Evolutionary conservation across 192 early-diverging fungal genomes (phyloP), one percentile per base, ranked within the genome.

Genomic region (Coemansia sp.): DNA sequence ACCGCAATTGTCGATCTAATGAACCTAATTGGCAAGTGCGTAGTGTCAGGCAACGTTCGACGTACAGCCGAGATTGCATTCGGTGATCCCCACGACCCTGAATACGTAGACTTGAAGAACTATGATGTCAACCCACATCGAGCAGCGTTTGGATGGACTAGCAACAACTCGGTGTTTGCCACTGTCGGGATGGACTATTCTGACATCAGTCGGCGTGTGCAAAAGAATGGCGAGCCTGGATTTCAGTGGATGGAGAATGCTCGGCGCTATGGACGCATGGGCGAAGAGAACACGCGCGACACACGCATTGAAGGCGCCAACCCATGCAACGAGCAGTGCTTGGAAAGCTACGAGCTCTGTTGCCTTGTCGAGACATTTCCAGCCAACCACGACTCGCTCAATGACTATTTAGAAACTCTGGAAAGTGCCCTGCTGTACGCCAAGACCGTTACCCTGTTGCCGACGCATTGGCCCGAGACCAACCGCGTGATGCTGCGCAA

Each of bases 61-160:
- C 64, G 83, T 25, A 80, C 80, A 3, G 83, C 83, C 12, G 83
- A 84, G 62, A 84, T 84, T 38, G 75, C 83, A 3, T 84, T 84
- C 50, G 83, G 83, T 22, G 75, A 77, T 14, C 67, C 83, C 17
- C 14, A 52, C 14, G 68, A 71, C 50, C 43, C 56, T 17, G 81
- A 83, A 57, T 84, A 80, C 56, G 54, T 84, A n/a, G 72, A 83
- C 21, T 55, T 84, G 7, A 84, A 84, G 54, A 80, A 83, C 60
- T 84, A 84, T 71, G 47, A 68, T 21, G 54, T 62, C 3, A 84
- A 84, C 56, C 83, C 83, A 37, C 80, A 76, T 25, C 59, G 83
- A 6, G 60, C 68, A 23, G 72, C 65, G 14, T 83, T 57, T 23
- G 83, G 83, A 4, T 84, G 83, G 83, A 83, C 80, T 1, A 74